Conservation (phyloP, 2,329 filamentous ascomycete species). For the Pleomassaria siparia region DNA sequence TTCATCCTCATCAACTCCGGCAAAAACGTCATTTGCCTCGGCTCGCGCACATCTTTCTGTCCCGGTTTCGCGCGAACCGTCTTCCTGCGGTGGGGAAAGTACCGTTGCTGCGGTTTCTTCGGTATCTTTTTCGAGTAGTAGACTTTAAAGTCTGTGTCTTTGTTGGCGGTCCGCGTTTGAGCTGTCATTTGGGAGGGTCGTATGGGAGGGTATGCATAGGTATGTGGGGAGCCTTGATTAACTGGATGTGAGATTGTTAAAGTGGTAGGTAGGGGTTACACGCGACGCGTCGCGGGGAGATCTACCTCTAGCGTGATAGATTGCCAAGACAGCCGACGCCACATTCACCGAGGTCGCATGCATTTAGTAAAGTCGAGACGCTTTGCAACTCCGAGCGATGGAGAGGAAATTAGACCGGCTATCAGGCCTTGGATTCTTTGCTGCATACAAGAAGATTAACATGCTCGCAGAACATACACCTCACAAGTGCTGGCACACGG, state of each 20-base stretch:
- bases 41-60: slow-evolving; percentile 18
- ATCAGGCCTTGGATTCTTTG: background rate
- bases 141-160: slow-evolving; percentile 25
- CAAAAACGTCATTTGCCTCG: slow-evolving; percentile 31
- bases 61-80: slow-evolving; percentile 24
- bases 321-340: background rate
- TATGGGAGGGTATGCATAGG: background rate
- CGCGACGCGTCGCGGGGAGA: slow-evolving; percentile 6
- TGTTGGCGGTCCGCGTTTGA: slow-evolving; percentile 29
- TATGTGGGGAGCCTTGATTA: background rate
- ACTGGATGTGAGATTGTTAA: background rate
- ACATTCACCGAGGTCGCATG: no score
- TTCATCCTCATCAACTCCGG: slow-evolving; percentile 28
- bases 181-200: slow-evolving; percentile 25
- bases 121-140: slow-evolving; percentile 37
- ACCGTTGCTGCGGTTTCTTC: slow-evolving; percentile 16
- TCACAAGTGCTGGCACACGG: no score
- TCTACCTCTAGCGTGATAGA: background rate
- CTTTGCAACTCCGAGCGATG: no score
- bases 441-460: background rate
- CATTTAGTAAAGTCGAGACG: no score
- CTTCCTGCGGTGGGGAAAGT: slow-evolving; percentile 33
- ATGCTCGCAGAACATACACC: no score
- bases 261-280: background rate
- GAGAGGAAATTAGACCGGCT: no score